phyloP scores from a whole-genome alignment of 192 early-diverging fungal genomes.

The Coemansia sp. region DNA sequence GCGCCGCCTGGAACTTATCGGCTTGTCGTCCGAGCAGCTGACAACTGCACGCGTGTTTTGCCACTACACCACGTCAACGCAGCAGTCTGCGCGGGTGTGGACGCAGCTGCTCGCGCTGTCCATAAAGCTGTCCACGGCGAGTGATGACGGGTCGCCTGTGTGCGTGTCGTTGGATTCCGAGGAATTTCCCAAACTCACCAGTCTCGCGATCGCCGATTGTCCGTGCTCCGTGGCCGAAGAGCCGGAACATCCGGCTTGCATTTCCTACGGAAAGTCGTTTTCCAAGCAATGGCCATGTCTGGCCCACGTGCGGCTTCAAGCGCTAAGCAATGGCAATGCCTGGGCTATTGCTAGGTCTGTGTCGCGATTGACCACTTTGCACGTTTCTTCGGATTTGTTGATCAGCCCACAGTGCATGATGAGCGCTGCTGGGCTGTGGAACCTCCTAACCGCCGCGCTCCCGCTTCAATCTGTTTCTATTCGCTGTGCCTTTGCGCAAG shows the following conservation, averaged over 20 bases:
- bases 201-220: conserved; percentile 15
- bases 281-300: conserved; percentile 26
- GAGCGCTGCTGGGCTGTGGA: conserved; percentile 12
- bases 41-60: conserved; percentile 8
- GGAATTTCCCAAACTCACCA: conserved; percentile 28
- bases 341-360: conserved; percentile 7
- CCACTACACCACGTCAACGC: background rate
- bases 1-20: conserved; percentile 18
- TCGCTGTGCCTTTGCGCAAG: background rate
- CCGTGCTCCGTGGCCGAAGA: background rate
- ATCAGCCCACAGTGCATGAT: conserved; percentile 1
- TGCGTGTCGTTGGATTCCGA: conserved; percentile 12
- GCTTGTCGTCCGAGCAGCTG: conserved; percentile 24
- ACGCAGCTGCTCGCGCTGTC: background rate
- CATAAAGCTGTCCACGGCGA: conserved; percentile 6
- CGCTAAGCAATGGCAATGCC: conserved; percentile 15
- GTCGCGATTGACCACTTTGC: background rate
- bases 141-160: background rate
- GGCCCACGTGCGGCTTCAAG: conserved; percentile 5
- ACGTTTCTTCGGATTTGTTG: background rate
- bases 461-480: conserved; percentile 5
- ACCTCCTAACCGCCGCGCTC: conserved; percentile 17
- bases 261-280: conserved; percentile 29
- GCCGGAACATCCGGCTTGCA: conserved; percentile 7
- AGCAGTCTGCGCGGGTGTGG: background rate